Conservation (phyloP, 805 yeast genomes). For the Pichia deserticola region DNA sequence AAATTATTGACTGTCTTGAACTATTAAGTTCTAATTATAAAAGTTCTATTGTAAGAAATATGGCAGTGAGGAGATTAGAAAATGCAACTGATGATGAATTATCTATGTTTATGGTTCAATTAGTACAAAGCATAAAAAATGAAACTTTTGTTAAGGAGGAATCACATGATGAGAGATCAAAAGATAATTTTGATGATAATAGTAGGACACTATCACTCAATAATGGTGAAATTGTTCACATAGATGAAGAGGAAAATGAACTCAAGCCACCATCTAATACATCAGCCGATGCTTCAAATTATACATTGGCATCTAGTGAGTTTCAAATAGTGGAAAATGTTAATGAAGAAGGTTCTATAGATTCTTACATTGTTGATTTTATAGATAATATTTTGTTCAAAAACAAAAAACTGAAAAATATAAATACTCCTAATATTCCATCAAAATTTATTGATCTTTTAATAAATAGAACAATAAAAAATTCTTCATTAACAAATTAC, state of each 20-base stretch:
- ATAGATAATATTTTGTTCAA: slow-evolving; percentile 16
- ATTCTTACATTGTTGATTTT: slow-evolving; percentile 13
- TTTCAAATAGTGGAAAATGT: slow-evolving; percentile 25
- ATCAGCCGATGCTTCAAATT: slow-evolving; percentile 14
- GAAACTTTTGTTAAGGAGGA: slow-evolving; percentile 36
- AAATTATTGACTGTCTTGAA: slow-evolving; percentile 48
- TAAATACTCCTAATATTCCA: slow-evolving; percentile 16
- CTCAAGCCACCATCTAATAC: slow-evolving; percentile 5
- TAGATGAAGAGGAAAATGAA: slow-evolving; percentile 7
- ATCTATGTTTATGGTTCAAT: slow-evolving; percentile 73
- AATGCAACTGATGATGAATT: slow-evolving; percentile 76
- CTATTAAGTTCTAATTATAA: slow-evolving; percentile 71
- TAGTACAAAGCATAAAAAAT: slow-evolving; percentile 86
- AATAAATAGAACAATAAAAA: slow-evolving; percentile 60
- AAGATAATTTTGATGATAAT: slow-evolving; percentile 3
- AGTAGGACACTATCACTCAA: slow-evolving; percentile 4
- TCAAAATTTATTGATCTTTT: slow-evolving; percentile 72
- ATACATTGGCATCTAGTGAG: slow-evolving; percentile 27
- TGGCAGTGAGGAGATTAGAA: slow-evolving; percentile 79
- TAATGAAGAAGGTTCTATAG: slow-evolving; percentile 17
- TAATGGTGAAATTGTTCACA: slow-evolving; percentile 10
- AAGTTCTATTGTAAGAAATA: slow-evolving; percentile 66
- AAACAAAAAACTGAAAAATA: slow-evolving; percentile 10
- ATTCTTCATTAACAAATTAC: slow-evolving; percentile 65
- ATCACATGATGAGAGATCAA: neutral